Base-by-base conservation (phyloP, 306 rosid genomes). In the Malus asiatica region DNA sequence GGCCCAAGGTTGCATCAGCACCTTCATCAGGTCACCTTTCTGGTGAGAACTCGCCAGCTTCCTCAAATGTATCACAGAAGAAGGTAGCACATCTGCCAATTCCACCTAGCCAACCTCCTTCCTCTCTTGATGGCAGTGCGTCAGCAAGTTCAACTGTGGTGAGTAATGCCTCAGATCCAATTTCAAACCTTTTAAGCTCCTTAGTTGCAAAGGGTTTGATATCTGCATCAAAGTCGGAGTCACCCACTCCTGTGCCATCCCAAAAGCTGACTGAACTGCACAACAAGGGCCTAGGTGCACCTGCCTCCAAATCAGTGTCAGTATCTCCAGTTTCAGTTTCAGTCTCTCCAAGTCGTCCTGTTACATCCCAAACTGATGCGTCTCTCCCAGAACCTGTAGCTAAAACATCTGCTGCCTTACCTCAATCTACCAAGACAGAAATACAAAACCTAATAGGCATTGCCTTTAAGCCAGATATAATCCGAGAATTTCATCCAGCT, bases 131-230 rank as follows among this genome's bases (percentile, higher is more conserved):
- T 16, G 83, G 78, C 76, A 77, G 74, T 79, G 68, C 85, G 68
- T 80, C 89, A n/a, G 84, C 83, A 32, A 84, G 57, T 85, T 77
- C 85, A 66, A 79, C 75, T 76, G 87, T 72, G 45, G 73, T 72
- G 74, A 85, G 77, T 48, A 88, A 71, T 38, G 60, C 73, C 77
- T 74, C 83, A 11, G 82, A 84, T 88, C 93, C 96, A 72, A 81
- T 93, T 84, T 85, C 97, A 72, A 84, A 79, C 86, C 93, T 93
- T 74, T 75, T 93, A 82, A 93, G 91, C 82, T 89, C 97, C 46
- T 86, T 93, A 79, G 98, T 93, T 76, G 96, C 92, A 2, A 88
- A 90, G 83, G 98, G 98, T 68, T 85, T 93, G 82, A 91, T 93
- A 74, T 90, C 93, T 29, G 87, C 97, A 27, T 82, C 87, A 58